Conservation (phyloP, 148 eudicot species). For the Arctostaphylos glauca region DNA sequence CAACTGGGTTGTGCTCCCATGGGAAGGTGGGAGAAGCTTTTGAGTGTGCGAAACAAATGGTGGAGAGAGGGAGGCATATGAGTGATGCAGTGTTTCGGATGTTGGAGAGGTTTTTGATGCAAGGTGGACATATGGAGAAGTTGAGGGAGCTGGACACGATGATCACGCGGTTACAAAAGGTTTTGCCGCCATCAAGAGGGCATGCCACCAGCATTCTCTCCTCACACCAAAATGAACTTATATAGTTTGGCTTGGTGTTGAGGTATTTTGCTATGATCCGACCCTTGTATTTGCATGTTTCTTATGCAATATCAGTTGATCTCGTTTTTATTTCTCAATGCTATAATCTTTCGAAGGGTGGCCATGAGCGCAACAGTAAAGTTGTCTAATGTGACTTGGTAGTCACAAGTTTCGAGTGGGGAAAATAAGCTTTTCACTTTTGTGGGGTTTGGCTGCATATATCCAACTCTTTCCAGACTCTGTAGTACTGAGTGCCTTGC, state of each 20-base stretch:
- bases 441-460: too few species aligned
- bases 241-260: neutral
- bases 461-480: too few species aligned
- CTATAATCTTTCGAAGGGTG: too few species aligned
- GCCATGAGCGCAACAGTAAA: too few species aligned
- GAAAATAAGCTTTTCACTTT: too few species aligned
- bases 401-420: too few species aligned
- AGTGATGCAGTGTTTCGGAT: conserved; percentile 50
- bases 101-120: conserved; percentile 61
- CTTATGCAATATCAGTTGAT: too few species aligned
- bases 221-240: neutral
- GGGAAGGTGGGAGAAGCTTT: conserved; percentile 69
- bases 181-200: conserved; percentile 50
- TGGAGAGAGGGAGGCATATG: conserved; percentile 69
- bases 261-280: neutral
- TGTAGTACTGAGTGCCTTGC: too few species aligned
- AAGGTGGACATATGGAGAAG: conserved; percentile 50
- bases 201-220: conserved; percentile 35
- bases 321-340: neutral
- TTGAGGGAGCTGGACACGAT: conserved; percentile 41
- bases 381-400: too few species aligned
- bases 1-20: conserved; percentile 62
- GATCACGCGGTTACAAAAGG: conserved; percentile 42
- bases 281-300: neutral
- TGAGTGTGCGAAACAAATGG: conserved; percentile 65